These are phyloP conservation scores for Auricularia cornea DNA, from an alignment of 768 basidiomycete genomes.

Conservation along the genomic window DNA sequence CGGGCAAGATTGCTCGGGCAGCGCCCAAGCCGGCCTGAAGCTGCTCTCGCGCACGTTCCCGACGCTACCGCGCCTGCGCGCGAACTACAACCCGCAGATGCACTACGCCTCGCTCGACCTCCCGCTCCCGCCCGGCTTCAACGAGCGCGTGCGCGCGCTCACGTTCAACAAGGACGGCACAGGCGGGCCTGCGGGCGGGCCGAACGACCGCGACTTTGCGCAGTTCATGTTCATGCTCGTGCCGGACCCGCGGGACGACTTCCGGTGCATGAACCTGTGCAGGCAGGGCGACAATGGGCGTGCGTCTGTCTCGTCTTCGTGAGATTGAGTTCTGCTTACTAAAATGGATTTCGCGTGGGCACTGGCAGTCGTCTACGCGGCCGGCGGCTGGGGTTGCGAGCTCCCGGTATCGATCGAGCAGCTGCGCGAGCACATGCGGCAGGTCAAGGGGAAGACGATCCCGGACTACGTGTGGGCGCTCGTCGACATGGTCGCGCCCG, in stretches of 20 bases:
- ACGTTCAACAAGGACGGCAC: neutral
- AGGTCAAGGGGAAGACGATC: neutral
- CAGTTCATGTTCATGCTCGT: too few species aligned
- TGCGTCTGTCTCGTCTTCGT: neutral
- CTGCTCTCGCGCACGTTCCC: neutral
- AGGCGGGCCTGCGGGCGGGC: neutral
- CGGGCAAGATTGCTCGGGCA: neutral
- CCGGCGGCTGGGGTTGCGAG: too few species aligned
- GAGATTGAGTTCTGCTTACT: too few species aligned
- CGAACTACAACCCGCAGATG: conserved; percentile 19
- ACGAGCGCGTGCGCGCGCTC: conserved; percentile 4
- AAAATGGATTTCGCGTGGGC: too few species aligned
- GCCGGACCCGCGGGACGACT: too few species aligned
- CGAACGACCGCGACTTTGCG: neutral
- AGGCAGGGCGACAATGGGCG: too few species aligned
- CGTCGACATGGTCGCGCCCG: too few species aligned
- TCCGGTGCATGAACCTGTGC: too few species aligned
- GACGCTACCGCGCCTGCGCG: neutral
- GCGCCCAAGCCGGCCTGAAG: neutral
- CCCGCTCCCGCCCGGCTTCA: conserved; percentile 5
- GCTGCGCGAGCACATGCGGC: too few species aligned
- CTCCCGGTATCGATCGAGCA: too few species aligned
- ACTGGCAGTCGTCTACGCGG: too few species aligned
- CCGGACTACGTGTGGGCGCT: neutral
- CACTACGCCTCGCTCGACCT: conserved; percentile 14